Base-by-base conservation (phyloP, 2,329 filamentous ascomycete species). In the Tolypocladium guangdongense region DNA sequence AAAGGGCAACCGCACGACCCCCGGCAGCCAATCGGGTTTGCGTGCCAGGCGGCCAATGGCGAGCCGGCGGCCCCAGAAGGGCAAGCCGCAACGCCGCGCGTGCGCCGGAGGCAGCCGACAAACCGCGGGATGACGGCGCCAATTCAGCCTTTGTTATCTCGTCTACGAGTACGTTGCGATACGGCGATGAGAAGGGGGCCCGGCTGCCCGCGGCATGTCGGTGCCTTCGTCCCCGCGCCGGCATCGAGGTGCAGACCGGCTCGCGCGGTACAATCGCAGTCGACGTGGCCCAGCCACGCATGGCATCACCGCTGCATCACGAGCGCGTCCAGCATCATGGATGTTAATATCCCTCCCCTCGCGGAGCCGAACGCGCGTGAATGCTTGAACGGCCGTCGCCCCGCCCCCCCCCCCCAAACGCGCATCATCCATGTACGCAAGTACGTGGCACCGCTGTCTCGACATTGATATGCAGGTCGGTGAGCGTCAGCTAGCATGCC, bases 1-100 rank as follows among this genome's bases (percentile, higher is more conserved):
- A 66, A 60, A 51, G 53, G 64, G 59, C 59, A 64, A 59, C 54
- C 54, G 53, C 52, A 53, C 51, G 18, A 32, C 24, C 24, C 24
- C 24, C 24, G 27, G 49, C 49, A 57, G 50, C 56, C 56, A 58
- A 58, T 58, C 55, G 49, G 50, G 24, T 52, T 30, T 6, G 7
- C 27, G 18, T 7, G 27, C 43, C 10, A 3, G 24, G 27, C 43
- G 27, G 43, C 16, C 39, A 43, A 43, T 43, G 12, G 39, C 39
- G 16, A 2, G 7, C 7, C 2, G 37, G 35, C 32, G 10, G 11
- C 30, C 30, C 30, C 30, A 7, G 35, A 4, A 36, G 14, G 35
- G 35, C 16, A 18, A 4, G 14, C 35, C 35, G 35, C 35, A 16
- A 36, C 35, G 35, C 14, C 35, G 7, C 14, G 3, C 35, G 35